Percentiles rank a stretch among this genome's conserved stretches.
These are phyloP conservation scores for Castanospermum australe DNA, from an alignment of 306 rosid species.

Conservation along the genomic window DNA sequence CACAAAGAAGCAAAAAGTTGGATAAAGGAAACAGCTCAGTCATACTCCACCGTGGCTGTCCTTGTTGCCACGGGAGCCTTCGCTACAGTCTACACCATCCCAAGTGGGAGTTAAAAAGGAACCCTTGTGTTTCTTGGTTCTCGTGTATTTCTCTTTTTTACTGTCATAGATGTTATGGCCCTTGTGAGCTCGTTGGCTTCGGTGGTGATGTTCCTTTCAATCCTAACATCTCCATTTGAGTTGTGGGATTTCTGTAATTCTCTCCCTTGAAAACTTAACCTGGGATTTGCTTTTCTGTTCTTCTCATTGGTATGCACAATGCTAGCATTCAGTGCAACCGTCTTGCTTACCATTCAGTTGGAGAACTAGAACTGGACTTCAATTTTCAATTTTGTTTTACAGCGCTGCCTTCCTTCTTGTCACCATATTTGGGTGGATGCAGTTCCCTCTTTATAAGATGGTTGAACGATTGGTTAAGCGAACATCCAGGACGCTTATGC, in stretches of 20 bases:
- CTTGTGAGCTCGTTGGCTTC: slow-evolving; percentile 12
- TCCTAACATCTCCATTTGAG: slow-evolving; percentile 20
- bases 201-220: slow-evolving; percentile 20
- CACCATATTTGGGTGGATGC: slow-evolving; percentile 1
- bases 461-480: not conserved
- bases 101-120: not conserved
- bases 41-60: slow-evolving; percentile 7
- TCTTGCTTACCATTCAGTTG: slow-evolving; percentile 3
- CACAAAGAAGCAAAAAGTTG: slow-evolving; percentile 1
- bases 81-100: slow-evolving; percentile 11
- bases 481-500: not conserved
- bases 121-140: not conserved
- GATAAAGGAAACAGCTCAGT: slow-evolving; percentile 21
- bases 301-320: not conserved
- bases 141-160: not conserved
- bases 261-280: not conserved
- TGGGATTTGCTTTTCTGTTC: not conserved
- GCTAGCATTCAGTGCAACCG: slow-evolving; percentile 11
- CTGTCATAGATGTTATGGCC: slow-evolving; percentile 2
- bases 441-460: not conserved
- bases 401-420: slow-evolving; percentile 9
- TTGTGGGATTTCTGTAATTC: slow-evolving; percentile 17
- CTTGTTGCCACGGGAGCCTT: slow-evolving; percentile 6
- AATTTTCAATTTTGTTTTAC: not conserved
- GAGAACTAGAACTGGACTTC: not conserved